Conservation (phyloP, 2,329 filamentous ascomycete species). For the Hypoxylon sp. region DNA sequence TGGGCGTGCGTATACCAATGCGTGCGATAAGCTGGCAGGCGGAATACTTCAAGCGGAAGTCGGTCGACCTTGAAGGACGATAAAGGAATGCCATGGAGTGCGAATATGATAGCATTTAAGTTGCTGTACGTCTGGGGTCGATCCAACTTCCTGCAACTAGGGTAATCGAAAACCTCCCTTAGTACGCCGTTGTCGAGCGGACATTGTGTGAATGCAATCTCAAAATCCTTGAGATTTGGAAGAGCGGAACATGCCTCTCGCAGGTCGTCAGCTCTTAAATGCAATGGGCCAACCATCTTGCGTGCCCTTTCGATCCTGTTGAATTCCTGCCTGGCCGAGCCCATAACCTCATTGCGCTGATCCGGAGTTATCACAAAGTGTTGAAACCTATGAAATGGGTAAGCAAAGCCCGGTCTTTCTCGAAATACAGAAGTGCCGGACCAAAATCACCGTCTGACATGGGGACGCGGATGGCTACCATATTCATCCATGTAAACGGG, state of each 20-base stretch:
- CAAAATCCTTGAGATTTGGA: conserved; percentile 59
- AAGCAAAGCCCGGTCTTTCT: conserved; percentile 32
- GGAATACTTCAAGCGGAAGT: conserved; percentile 62
- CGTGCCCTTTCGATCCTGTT: conserved; percentile 56
- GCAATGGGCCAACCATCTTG: conserved; percentile 56
- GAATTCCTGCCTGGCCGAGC: conserved; percentile 57
- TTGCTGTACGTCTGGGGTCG: conserved; percentile 58
- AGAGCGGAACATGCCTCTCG: conserved; percentile 59
- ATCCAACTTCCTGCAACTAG: conserved; percentile 60
- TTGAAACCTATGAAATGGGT: conserved; percentile 51
- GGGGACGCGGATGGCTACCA: conserved; percentile 7
- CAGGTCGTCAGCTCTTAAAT: conserved; percentile 56
- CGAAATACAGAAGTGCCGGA: not conserved
- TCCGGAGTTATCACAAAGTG: conserved; percentile 59
- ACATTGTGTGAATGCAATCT: conserved; percentile 60
- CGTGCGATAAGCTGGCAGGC: conserved; percentile 55
- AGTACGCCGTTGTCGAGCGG: conserved; percentile 59
- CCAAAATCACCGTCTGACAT: conserved; percentile 23
- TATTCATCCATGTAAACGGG: conserved; percentile 30
- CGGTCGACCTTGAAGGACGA: conserved; percentile 60
- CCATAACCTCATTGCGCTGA: conserved; percentile 56
- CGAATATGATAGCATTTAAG: conserved; percentile 58
- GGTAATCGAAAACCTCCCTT: conserved; percentile 57
- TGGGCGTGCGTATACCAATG: conserved; percentile 61
- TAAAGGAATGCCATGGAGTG: conserved; percentile 57